These are phyloP conservation scores for Phaseolus coccineus DNA, from an alignment of 331 rosid species.

Conservation along the genomic window DNA sequence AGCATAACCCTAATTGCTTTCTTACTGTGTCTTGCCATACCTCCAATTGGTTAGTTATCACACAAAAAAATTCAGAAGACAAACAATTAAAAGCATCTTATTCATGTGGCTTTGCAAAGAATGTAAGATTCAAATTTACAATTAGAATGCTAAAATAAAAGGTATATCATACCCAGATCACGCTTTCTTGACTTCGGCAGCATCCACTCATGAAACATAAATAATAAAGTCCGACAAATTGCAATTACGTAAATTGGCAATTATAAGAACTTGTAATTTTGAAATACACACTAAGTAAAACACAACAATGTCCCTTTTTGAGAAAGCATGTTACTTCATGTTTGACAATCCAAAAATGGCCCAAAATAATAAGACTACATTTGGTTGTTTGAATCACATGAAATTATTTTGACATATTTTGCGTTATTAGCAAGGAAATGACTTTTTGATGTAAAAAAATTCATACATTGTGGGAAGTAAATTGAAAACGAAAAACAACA, in stretches of 20 bases:
- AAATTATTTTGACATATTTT: slow-evolving; percentile 6
- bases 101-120: neutral
- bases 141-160: slow-evolving; percentile 25
- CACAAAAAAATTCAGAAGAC: neutral
- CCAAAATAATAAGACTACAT: neutral
- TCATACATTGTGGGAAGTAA: neutral
- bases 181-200: no score
- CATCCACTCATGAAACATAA: neutral
- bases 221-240: neutral
- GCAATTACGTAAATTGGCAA: slow-evolving; percentile 5
- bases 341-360: neutral
- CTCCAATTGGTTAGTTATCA: slow-evolving; percentile 43
- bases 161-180: neutral
- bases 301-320: neutral
- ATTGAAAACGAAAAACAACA: neutral
- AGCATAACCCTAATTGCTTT: slow-evolving; percentile 44
- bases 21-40: slow-evolving; percentile 68
- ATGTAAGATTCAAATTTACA: slow-evolving; percentile 15
- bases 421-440: neutral
- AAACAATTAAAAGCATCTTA: slow-evolving; percentile 10
- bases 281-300: neutral
- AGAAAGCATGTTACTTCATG: slow-evolving; percentile 14
- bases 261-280: slow-evolving; percentile 4
- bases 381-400: slow-evolving; percentile 16
- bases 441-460: neutral